phyloP scores from a whole-genome alignment of 768 basidiomycete species.

The Lentinula sp. region DNA sequence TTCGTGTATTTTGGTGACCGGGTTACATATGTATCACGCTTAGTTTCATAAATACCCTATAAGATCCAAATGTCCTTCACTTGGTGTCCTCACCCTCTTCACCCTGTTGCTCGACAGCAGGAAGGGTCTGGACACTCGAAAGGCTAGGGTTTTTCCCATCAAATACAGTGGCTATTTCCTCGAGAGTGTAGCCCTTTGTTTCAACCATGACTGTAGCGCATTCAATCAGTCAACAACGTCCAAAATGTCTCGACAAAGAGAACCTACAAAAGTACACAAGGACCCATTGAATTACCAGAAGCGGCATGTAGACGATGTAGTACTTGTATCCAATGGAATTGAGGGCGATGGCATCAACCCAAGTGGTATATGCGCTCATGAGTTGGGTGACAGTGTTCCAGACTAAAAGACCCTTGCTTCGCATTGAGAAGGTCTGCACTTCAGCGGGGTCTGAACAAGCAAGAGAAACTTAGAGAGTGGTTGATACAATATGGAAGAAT shows the following conservation, averaged over 20 bases:
- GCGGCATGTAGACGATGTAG: neutral
- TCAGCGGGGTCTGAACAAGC: neutral
- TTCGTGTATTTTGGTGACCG: constrained; percentile 50
- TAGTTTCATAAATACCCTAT: no score
- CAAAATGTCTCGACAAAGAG: no score
- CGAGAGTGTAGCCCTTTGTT: constrained; percentile 43
- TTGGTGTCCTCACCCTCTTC: neutral
- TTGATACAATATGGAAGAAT: neutral
- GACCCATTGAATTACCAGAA: neutral
- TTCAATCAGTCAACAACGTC: no score
- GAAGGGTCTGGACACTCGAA: constrained; percentile 1
- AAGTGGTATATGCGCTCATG: neutral
- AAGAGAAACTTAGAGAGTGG: neutral
- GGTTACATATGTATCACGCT: no score
- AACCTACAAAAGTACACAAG: neutral
- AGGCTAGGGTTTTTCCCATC: constrained; percentile 38
- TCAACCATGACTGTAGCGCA: constrained; percentile 21
- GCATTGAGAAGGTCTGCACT: neutral
- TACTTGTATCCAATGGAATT: neutral
- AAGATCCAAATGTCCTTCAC: neutral
- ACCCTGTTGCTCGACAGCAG: neutral
- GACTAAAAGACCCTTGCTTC: neutral
- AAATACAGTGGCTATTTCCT: constrained; percentile 52
- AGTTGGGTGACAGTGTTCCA: neutral
- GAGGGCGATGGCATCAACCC: neutral